These are phyloP conservation scores for Ascobolus immersus DNA, from an alignment of 495 filamentous ascomycete genomes.

Conservation along the genomic window DNA sequence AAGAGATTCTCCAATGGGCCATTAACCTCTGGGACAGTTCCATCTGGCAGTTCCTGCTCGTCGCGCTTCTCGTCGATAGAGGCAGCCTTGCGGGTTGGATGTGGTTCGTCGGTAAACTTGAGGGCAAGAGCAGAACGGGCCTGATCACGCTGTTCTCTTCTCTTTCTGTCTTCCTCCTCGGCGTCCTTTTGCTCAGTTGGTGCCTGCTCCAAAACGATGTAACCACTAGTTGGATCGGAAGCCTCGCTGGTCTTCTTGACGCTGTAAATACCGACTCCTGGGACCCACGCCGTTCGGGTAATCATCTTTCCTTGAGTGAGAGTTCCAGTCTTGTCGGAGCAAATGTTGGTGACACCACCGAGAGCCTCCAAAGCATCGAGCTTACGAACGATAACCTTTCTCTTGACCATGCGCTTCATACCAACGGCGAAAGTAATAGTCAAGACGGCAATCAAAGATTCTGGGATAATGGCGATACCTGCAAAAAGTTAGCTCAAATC, in stretches of 20 bases:
- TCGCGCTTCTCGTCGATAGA: constrained; percentile 13
- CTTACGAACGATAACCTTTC: constrained; percentile 57
- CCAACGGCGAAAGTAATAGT: constrained; percentile 58
- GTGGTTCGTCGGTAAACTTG: constrained; percentile 9
- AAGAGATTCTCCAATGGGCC: constrained; percentile 36
- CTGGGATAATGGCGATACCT: constrained; percentile 47
- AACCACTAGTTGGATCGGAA: constrained; percentile 26
- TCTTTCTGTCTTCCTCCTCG: constrained; percentile 10
- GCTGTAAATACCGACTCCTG: constrained; percentile 28
- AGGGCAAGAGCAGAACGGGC: constrained; percentile 12
- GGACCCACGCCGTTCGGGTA: constrained; percentile 57
- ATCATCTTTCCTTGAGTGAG: constrained; percentile 59
- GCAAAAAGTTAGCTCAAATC: constrained; percentile 7
- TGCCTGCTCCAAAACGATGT: constrained; percentile 10
- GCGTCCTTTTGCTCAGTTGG: constrained; percentile 5
- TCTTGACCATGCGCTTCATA: constrained; percentile 47
- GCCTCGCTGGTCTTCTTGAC: constrained; percentile 33
- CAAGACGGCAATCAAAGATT: constrained; percentile 41
- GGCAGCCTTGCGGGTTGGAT: constrained; percentile 8
- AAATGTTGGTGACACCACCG: constrained; percentile 68
- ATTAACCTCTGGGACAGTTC: constrained; percentile 12
- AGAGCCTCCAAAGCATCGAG: constrained; percentile 59
- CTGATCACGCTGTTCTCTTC: constrained; percentile 11
- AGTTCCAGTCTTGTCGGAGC: constrained; percentile 71
- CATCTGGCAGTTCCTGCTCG: constrained; percentile 14